Conservation (phyloP, 2,329 filamentous ascomycete genomes). For the Fusarium buxicola region DNA sequence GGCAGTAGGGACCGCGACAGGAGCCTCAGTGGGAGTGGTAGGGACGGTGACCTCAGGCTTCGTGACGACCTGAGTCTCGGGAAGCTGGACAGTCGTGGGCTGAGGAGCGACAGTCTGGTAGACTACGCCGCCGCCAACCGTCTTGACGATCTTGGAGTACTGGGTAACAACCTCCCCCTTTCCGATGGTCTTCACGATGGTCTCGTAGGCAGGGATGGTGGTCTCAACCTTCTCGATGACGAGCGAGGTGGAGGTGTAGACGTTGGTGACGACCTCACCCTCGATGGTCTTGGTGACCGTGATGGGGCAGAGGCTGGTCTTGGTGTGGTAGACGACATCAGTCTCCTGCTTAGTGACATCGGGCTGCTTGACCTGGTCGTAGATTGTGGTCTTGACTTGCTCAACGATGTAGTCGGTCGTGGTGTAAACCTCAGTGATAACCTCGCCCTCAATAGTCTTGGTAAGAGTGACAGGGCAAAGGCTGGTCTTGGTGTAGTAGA, state of each 20-base stretch:
- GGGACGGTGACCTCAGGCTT: constrained; percentile 28
- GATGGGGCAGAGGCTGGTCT: constrained; percentile 57
- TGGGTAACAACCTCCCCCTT: constrained; percentile 24
- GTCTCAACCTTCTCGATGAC: constrained; percentile 52
- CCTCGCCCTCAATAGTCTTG: constrained; percentile 45
- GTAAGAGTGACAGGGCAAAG: constrained; percentile 56
- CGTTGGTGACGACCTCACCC: constrained; percentile 30
- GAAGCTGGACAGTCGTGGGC: constrained; percentile 40
- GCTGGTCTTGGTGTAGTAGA: constrained; percentile 58
- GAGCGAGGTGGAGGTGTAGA: constrained; percentile 38
- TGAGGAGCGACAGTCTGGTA: constrained; percentile 46
- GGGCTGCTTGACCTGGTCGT: constrained; percentile 50
- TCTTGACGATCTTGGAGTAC: constrained; percentile 34
- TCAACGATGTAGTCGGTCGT: constrained; percentile 42
- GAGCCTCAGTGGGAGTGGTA: constrained; percentile 23
- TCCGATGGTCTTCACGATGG: constrained; percentile 27
- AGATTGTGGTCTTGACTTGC: constrained; percentile 49
- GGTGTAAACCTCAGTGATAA: constrained; percentile 37
- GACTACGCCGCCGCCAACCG: constrained; percentile 34
- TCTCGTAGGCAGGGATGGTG: constrained; percentile 49
- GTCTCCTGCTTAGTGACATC: constrained; percentile 49
- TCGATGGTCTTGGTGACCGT: constrained; percentile 49
- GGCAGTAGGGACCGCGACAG: constrained; percentile 42
- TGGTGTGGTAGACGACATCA: constrained; percentile 52
- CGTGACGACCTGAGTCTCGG: constrained; percentile 34